These are phyloP conservation scores for Ophiostoma angusticollis DNA, from an alignment of 2,329 filamentous ascomycete species.

Conservation along the genomic window DNA sequence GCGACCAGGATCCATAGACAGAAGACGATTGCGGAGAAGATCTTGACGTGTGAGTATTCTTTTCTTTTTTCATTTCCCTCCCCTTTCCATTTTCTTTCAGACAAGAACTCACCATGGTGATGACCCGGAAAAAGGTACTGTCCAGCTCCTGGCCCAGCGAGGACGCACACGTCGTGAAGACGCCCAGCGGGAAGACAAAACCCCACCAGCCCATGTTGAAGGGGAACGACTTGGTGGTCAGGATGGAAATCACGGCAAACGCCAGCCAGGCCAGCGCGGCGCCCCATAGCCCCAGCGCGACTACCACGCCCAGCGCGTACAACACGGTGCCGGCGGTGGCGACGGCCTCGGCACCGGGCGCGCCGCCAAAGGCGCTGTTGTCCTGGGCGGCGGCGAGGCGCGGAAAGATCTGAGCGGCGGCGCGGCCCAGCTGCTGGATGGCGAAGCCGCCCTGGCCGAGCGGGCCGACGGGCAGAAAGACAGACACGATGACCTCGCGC, in stretches of 20 bases:
- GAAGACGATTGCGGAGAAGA: constrained; percentile 28
- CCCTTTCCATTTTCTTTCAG: no score
- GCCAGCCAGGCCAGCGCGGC: constrained; percentile 23
- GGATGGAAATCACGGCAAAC: constrained; percentile 21
- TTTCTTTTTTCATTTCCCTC: no score
- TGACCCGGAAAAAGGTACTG: constrained; percentile 30
- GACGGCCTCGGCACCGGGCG: no score
- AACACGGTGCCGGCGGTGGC: constrained; percentile 36
- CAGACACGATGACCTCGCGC: constrained; percentile 50
- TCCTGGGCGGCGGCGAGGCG: no score
- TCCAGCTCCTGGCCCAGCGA: constrained; percentile 28
- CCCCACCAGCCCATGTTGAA: constrained; percentile 29
- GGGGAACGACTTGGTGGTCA: constrained; percentile 22
- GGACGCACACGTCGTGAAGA: constrained; percentile 28
- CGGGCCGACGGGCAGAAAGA: constrained; percentile 49
- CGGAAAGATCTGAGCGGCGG: constrained; percentile 23
- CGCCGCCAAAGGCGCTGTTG: no score
- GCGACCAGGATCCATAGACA: constrained; percentile 31
- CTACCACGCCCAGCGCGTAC: constrained; percentile 37
- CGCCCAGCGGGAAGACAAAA: constrained; percentile 26
- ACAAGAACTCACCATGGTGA: constrained; percentile 15
- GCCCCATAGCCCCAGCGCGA: constrained; percentile 23
- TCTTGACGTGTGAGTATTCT: no score
- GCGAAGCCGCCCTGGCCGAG: constrained; percentile 48
- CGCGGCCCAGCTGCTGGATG: constrained; percentile 29